Conservation (phyloP, 306 rosid genomes). For the Styphnolobium japonicum region DNA sequence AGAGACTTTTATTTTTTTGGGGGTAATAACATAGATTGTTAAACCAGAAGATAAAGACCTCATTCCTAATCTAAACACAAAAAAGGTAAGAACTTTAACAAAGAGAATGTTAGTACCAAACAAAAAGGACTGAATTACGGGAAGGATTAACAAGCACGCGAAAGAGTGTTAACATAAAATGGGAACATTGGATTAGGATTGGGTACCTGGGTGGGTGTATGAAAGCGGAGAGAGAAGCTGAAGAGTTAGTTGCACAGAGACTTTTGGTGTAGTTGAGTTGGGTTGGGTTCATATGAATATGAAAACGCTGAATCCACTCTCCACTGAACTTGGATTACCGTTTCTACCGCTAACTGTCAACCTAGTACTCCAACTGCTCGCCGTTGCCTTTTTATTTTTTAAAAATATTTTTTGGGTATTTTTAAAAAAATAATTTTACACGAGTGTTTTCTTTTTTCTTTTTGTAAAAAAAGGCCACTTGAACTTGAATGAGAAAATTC, state of each 20-base stretch:
- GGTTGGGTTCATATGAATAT: background rate
- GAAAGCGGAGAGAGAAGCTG: no score
- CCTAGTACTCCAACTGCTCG: background rate
- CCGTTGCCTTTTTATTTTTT: no score
- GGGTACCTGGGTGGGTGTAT: background rate
- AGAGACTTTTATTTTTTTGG: no score
- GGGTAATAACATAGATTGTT: no score
- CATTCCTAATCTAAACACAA: background rate
- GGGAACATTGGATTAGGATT: background rate
- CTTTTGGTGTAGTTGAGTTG: background rate
- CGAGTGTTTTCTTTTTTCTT: no score
- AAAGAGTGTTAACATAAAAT: background rate
- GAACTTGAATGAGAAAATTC: background rate
- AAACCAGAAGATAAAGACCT: background rate
- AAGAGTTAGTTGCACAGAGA: background rate
- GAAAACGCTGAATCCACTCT: constrained; percentile 7
- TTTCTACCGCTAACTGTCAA: constrained; percentile 1
- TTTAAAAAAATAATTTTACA: no score
- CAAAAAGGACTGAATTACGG: no score
- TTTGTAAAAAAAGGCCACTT: background rate
- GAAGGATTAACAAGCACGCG: background rate
- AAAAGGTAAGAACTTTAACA: background rate
- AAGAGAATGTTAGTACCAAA: no score
- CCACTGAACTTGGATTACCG: background rate
- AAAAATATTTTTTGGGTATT: no score